Percentiles rank a stretch among this genome's conserved stretches.
Evolutionary conservation across 768 basidiomycete genomes (phyloP).

Genomic region (Terana coerulea): DNA sequence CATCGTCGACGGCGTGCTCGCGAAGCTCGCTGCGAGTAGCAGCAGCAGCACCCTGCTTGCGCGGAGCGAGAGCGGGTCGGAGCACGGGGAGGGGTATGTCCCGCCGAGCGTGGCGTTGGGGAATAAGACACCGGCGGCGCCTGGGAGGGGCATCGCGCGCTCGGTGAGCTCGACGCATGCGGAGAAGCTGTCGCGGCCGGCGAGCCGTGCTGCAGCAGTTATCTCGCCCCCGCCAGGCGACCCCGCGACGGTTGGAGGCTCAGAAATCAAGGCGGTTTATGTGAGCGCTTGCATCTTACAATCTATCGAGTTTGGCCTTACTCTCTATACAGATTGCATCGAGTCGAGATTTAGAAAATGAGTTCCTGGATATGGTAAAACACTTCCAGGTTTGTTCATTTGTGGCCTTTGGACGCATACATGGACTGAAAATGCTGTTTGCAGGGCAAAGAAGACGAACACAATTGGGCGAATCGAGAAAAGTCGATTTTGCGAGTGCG

Average conservation of each 20-base stretch:
- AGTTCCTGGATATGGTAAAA: conserved; percentile 76
- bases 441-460: conserved; percentile 95
- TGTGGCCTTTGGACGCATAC: background rate
- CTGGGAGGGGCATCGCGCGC: conserved; percentile 31
- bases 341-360: conserved; percentile 75
- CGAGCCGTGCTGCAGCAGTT: conserved; percentile 51
- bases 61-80: conserved; percentile 55
- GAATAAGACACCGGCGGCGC: conserved; percentile 40
- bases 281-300: conserved; percentile 38
- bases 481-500: conserved; percentile 71
- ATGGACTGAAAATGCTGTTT: background rate
- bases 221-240: conserved; percentile 37
- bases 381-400: conserved; percentile 61
- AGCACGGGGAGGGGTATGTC: conserved; percentile 58
- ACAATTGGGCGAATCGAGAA: conserved; percentile 90
- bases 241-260: conserved; percentile 31
- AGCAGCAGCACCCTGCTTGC: conserved; percentile 39
- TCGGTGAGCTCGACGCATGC: conserved; percentile 46
- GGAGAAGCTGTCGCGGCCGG: conserved; percentile 50
- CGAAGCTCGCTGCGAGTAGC: conserved; percentile 52
- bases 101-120: conserved; percentile 72
- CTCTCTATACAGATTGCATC: conserved; percentile 65
- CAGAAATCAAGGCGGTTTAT: conserved; percentile 64
- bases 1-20: conserved; percentile 77
- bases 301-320: background rate